Conservation (phyloP, 2,329 filamentous ascomycete species). For the Diaporthe ilicicola region DNA sequence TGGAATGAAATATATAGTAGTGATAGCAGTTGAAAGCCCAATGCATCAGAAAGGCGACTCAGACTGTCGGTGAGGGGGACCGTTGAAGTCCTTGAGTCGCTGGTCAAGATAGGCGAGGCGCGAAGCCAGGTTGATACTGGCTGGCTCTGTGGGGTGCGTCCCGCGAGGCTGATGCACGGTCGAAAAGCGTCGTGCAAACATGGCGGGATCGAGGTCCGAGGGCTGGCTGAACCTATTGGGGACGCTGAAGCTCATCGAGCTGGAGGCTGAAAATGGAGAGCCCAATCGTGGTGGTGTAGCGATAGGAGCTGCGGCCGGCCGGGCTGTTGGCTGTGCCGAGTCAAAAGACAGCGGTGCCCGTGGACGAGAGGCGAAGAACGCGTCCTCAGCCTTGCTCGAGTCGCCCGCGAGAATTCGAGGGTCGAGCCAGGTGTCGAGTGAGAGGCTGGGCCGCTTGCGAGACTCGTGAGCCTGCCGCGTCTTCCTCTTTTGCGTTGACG, state of each 20-base stretch:
- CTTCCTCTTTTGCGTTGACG: slow-evolving; percentile 64
- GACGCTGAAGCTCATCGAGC: slow-evolving; percentile 63
- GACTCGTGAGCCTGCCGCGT: slow-evolving; percentile 59
- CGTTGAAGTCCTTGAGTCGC: slow-evolving; percentile 63
- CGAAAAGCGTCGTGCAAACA: slow-evolving; percentile 61
- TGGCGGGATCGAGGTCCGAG: slow-evolving; percentile 53
- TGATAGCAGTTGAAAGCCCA: not conserved
- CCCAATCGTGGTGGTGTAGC: slow-evolving; percentile 59
- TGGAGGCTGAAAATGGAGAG: slow-evolving; percentile 63
- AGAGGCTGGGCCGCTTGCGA: slow-evolving; percentile 64
- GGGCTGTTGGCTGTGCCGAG: slow-evolving; percentile 25
- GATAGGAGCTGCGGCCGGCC: slow-evolving; percentile 41
- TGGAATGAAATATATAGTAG: slow-evolving; percentile 37
- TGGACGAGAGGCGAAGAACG: slow-evolving; percentile 23
- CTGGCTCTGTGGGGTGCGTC: slow-evolving; percentile 42
- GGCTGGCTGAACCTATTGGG: slow-evolving; percentile 64
- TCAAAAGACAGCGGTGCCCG: slow-evolving; percentile 27
- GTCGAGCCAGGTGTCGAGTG: slow-evolving; percentile 62
- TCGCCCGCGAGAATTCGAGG: slow-evolving; percentile 45
- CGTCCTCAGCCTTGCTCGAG: slow-evolving; percentile 31
- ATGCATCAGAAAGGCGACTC: slow-evolving; percentile 56
- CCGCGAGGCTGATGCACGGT: slow-evolving; percentile 61
- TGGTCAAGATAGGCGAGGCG: slow-evolving; percentile 67
- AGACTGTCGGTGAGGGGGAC: slow-evolving; percentile 54
- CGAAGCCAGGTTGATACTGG: slow-evolving; percentile 55